A percentile compares a stretch with the other conserved stretches of the same genome.
phyloP scores from a whole-genome alignment of 2,329 filamentous ascomycete species.

The Paracorniculantispora psalliotae region DNA sequence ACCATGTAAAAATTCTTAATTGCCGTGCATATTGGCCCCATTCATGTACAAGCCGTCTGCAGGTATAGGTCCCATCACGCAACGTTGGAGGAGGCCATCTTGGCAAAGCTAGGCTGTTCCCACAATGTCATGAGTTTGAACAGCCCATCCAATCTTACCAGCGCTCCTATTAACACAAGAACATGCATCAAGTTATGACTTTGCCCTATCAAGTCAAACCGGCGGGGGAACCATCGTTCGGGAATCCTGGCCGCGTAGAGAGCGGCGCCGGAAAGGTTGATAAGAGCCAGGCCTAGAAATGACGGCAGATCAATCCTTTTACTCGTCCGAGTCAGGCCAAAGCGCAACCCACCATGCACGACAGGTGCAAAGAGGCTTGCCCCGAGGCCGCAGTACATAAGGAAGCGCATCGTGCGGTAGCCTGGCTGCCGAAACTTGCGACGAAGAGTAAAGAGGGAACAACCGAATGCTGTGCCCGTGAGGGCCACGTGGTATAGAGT shows the following conservation, averaged over 20 bases:
- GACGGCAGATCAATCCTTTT: conserved; percentile 21
- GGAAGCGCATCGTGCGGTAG: conserved; percentile 21
- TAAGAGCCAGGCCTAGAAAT: conserved; percentile 23
- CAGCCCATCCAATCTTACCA: conserved; percentile 18
- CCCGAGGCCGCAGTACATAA: conserved; percentile 22
- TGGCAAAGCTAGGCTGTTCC: not conserved
- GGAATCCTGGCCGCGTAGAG: conserved; percentile 24
- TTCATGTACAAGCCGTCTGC: no score
- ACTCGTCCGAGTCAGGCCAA: conserved; percentile 18
- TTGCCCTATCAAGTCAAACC: conserved; percentile 23
- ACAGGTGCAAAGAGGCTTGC: conserved; percentile 23
- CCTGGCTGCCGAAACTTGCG: conserved; percentile 23
- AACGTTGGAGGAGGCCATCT: no score
- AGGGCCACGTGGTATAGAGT: conserved; percentile 18
- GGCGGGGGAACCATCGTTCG: conserved; percentile 25
- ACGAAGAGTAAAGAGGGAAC: conserved; percentile 23
- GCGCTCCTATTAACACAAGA: conserved; percentile 19
- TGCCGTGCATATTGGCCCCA: no score
- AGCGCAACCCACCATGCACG: conserved; percentile 18
- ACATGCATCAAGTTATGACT: conserved; percentile 26
- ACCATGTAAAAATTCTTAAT: no score
- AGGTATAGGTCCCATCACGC: no score
- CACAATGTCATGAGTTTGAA: conserved; percentile 12
- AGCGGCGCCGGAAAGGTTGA: conserved; percentile 25
- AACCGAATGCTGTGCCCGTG: conserved; percentile 21